Percentiles rank a stretch among this genome's conserved stretches.
Conservation (phyloP, 164 flowering plant genomes). For the Nymphaea colorata region DNA sequence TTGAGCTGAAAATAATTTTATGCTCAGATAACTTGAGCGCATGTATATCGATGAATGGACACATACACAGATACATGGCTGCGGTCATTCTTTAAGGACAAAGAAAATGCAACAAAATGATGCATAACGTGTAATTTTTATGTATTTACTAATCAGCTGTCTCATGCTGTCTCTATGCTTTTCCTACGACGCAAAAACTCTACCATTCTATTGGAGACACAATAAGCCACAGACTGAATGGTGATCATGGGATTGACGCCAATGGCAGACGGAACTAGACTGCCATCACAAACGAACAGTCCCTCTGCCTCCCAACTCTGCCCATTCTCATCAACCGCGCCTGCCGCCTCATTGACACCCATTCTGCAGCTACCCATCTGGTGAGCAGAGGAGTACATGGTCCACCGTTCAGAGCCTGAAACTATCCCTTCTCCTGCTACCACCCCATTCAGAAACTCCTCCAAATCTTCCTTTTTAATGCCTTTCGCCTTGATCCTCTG, state of each 20-base stretch:
- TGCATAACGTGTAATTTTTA: background rate
- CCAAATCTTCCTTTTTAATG: conserved; percentile 20
- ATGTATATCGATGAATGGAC: no score
- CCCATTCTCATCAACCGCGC: conserved; percentile 34
- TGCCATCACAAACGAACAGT: conserved; percentile 30
- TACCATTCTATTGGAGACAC: conserved; percentile 23
- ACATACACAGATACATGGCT: no score
- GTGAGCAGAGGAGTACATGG: conserved; percentile 22
- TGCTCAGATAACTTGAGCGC: no score
- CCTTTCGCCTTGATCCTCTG: conserved; percentile 21
- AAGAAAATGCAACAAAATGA: no score
- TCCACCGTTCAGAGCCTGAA: conserved; percentile 15
- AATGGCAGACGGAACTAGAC: conserved; percentile 30
- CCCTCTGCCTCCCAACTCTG: conserved; percentile 41
- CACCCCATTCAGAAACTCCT: conserved; percentile 20
- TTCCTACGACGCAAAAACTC: conserved; percentile 2
- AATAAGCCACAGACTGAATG: conserved; percentile 31
- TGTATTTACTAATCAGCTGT: background rate
- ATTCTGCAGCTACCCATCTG: conserved; percentile 33
- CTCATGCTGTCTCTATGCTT: background rate
- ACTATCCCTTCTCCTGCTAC: conserved; percentile 9
- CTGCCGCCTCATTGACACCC: conserved; percentile 20
- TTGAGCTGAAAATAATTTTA: no score
- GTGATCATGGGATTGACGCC: conserved; percentile 45
- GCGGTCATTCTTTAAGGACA: no score